Evolutionary conservation across 2,329 filamentous ascomycete species (phyloP).

Genomic region (Passalora sequoiae): DNA sequence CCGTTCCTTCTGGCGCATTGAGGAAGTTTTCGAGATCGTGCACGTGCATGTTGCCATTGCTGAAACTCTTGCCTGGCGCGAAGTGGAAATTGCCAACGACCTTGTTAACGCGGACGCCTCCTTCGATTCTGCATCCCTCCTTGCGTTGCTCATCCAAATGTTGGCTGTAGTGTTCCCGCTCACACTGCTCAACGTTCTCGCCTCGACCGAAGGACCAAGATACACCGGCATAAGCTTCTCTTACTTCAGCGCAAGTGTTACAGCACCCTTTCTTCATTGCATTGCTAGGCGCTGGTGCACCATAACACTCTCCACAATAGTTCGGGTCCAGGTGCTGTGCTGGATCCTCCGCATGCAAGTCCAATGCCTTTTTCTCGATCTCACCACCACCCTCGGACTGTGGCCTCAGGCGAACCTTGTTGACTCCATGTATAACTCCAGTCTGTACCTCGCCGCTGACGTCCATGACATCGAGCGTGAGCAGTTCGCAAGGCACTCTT

Average conservation of each 20-base stretch:
- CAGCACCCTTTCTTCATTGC: constrained; percentile 84
- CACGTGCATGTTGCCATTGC: constrained; percentile 92
- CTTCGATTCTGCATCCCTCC: constrained; percentile 93
- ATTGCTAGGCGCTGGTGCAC: constrained; percentile 66
- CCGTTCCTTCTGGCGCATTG: constrained; percentile 50
- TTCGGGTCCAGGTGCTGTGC: constrained; percentile 73
- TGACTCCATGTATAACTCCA: constrained; percentile 85
- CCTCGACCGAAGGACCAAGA: constrained; percentile 94
- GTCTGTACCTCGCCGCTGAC: constrained; percentile 95
- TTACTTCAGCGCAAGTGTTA: constrained; percentile 93
- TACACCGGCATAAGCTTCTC: constrained; percentile 82
- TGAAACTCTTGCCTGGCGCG: constrained; percentile 92
- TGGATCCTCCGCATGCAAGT: constrained; percentile 63
- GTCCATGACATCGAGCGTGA: constrained; percentile 98
- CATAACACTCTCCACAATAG: constrained; percentile 94
- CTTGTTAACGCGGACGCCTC: constrained; percentile 91
- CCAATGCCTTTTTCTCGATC: constrained; percentile 64
- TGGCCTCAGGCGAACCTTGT: constrained; percentile 77
- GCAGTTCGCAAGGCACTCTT: constrained; percentile 84
- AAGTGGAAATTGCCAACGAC: constrained; percentile 98
- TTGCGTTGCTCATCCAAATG: constrained; percentile 79
- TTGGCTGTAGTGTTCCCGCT: constrained; percentile 88
- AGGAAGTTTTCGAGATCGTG: constrained; percentile 97
- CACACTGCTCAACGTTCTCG: constrained; percentile 89
- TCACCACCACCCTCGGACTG: constrained; percentile 67